These are phyloP conservation scores for Exophiala aquamarina DNA, from an alignment of 2,329 filamentous ascomycete species.

Conservation along the genomic window DNA sequence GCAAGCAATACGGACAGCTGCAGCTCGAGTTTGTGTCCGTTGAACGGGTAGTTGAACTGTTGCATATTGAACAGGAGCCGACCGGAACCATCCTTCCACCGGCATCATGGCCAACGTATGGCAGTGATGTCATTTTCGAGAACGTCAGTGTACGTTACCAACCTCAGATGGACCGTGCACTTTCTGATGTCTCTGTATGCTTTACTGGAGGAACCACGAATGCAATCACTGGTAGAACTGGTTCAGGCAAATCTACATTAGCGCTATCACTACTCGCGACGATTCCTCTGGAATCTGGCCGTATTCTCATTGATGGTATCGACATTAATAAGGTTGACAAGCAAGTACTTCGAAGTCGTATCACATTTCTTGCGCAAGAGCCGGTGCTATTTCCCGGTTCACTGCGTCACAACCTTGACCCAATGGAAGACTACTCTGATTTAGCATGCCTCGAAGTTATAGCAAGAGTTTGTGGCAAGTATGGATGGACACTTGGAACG, in stretches of 20 bases:
- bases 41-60: constrained; percentile 78
- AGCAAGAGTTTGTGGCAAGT: constrained; percentile 53
- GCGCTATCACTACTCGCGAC: constrained; percentile 61
- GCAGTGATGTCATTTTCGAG: constrained; percentile 73
- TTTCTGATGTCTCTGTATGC: constrained; percentile 67
- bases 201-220: constrained; percentile 78
- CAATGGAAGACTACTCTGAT: constrained; percentile 57
- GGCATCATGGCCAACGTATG: constrained; percentile 71
- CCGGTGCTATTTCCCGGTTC: constrained; percentile 64
- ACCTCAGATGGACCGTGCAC: constrained; percentile 70
- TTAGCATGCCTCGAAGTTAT: constrained; percentile 55
- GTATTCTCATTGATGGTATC: constrained; percentile 60
- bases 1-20: constrained; percentile 76
- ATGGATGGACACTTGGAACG: constrained; percentile 58
- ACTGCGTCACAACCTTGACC: constrained; percentile 63
- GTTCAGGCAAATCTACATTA: constrained; percentile 80
- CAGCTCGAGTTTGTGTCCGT: constrained; percentile 93
- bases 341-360: constrained; percentile 59
- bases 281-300: constrained; percentile 53
- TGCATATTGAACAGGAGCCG: constrained; percentile 74
- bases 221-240: constrained; percentile 75
- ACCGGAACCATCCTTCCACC: constrained; percentile 68
- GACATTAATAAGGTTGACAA: constrained; percentile 61
- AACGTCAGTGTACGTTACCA: constrained; percentile 78
- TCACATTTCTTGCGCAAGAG: constrained; percentile 68